Evolutionary conservation across 148 eudicot species (phyloP).

Genomic region (Rhododendron williamsianum): DNA sequence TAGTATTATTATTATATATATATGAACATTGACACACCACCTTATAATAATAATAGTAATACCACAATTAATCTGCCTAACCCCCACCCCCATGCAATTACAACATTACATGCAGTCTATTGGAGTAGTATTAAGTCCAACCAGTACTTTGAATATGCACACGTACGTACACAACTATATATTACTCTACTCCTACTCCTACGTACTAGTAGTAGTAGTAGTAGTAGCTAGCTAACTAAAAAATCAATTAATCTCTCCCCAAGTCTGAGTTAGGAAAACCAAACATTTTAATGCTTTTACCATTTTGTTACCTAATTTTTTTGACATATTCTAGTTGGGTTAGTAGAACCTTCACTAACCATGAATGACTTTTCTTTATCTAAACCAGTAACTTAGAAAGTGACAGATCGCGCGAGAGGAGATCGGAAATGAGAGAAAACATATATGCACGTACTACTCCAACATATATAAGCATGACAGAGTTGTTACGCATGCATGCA

Average conservation of each 20-base stretch:
- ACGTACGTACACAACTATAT: background rate
- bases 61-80: background rate
- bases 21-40: background rate
- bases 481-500: background rate
- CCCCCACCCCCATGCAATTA: background rate
- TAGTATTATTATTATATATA: background rate
- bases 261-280: slow-evolving; percentile 18
- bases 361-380: slow-evolving; percentile 7
- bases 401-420: background rate
- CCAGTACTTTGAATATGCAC: background rate
- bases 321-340: slow-evolving; percentile 11
- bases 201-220: no score
- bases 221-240: background rate
- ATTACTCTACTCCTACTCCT: no score
- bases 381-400: background rate
- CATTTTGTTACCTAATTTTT: slow-evolving; percentile 11
- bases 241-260: background rate
- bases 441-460: no score
- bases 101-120: background rate
- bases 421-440: no score
- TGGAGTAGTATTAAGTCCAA: background rate
- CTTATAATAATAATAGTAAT: background rate
- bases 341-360: slow-evolving; percentile 16
- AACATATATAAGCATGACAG: background rate
- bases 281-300: slow-evolving; percentile 3